phyloP scores from a whole-genome alignment of 192 early-diverging fungal species.

The Backusella sp. region DNA sequence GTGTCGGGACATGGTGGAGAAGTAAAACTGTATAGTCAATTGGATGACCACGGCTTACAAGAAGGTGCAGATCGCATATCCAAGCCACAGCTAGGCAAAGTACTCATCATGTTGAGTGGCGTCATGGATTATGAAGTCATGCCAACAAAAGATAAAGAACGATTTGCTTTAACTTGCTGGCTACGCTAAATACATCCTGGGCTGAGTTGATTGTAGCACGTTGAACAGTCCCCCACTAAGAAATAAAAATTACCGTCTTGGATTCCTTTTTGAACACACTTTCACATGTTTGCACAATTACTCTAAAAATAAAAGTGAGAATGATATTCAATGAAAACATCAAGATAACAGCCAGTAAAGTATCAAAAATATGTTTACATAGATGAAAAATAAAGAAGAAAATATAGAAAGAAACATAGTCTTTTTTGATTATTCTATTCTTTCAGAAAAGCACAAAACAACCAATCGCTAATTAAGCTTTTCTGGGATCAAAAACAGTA shows the following conservation, averaged over 20 bases:
- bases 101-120: constrained; percentile 43
- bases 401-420: background rate
- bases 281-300: background rate
- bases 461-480: background rate
- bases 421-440: background rate
- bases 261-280: background rate
- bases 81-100: constrained; percentile 31
- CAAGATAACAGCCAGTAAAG: background rate
- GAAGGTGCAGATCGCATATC: constrained; percentile 29
- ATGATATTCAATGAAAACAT: background rate
- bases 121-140: constrained; percentile 57
- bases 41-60: constrained; percentile 33
- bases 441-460: background rate
- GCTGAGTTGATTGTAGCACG: background rate
- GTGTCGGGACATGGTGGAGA: constrained; percentile 50
- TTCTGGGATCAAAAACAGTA: background rate
- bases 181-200: constrained; percentile 33
- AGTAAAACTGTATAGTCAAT: constrained; percentile 50
- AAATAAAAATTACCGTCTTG: background rate
- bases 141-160: constrained; percentile 37
- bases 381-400: background rate
- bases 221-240: background rate
- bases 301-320: background rate
- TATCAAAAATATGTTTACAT: background rate
- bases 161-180: constrained; percentile 51